These are phyloP conservation scores for Ogataea neopini DNA, from an alignment of 805 yeast species.

Conservation along the genomic window DNA sequence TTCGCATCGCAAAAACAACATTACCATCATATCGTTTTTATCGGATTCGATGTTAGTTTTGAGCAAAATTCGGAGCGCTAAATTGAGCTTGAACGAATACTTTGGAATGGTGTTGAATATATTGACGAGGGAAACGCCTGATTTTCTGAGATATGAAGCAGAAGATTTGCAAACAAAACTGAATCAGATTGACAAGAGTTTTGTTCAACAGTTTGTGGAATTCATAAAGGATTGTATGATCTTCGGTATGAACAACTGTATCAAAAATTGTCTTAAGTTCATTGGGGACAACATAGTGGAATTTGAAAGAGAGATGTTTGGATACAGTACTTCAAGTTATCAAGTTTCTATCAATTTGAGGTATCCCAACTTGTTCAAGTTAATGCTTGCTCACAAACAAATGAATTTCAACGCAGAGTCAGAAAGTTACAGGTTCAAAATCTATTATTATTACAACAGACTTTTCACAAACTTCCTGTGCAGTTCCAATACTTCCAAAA, in stretches of 20 bases:
- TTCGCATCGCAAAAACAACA: constrained; percentile 13
- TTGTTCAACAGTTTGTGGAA: constrained; percentile 25
- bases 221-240: constrained; percentile 29
- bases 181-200: constrained; percentile 15
- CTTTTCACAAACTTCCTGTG: constrained; percentile 21
- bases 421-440: background rate
- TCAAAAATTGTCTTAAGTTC: constrained; percentile 17
- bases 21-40: constrained; percentile 15
- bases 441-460: constrained; percentile 21
- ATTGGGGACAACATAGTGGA: constrained; percentile 21
- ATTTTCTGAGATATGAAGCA: constrained; percentile 21
- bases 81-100: constrained; percentile 15
- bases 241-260: constrained; percentile 25
- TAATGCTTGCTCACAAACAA: constrained; percentile 16
- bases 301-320: constrained; percentile 26
- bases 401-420: background rate
- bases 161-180: constrained; percentile 9
- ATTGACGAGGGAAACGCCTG: constrained; percentile 19
- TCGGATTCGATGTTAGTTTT: constrained; percentile 24
- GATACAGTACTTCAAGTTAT: constrained; percentile 15
- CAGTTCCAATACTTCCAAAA: constrained; percentile 15
- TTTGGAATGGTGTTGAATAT: constrained; percentile 18
- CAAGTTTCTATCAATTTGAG: constrained; percentile 20
- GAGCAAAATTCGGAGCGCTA: constrained; percentile 13
- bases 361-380: constrained; percentile 21